Percentiles rank a stretch among this genome's conserved stretches.
Conservation (phyloP, 106 monocot species). For the Acorus calamus region DNA sequence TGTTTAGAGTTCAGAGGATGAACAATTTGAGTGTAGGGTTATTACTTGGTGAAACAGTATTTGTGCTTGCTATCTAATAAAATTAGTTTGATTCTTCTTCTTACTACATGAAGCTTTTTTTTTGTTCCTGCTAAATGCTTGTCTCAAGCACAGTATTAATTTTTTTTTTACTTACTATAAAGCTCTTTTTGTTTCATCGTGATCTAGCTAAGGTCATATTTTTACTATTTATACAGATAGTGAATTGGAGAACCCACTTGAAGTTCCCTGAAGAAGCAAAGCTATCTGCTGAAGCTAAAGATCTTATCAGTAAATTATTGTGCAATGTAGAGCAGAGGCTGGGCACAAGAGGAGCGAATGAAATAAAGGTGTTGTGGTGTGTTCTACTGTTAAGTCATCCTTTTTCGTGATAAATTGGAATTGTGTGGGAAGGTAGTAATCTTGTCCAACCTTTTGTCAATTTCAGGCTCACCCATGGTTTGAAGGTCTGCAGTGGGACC, state of each 20-base stretch:
- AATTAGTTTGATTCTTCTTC: too few relatives aligned
- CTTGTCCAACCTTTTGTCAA: constrained; percentile 1
- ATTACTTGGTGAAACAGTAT: too few relatives aligned
- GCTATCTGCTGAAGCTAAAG: constrained; percentile 69
- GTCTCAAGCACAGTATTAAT: neutral
- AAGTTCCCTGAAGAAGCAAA: constrained; percentile 92
- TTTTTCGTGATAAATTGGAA: neutral
- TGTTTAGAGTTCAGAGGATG: too few relatives aligned
- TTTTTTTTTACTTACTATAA: neutral
- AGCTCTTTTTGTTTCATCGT: neutral
- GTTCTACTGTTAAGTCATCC: neutral
- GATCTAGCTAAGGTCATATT: neutral
- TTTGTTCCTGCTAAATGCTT: too few relatives aligned
- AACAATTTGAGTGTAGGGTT: too few relatives aligned
- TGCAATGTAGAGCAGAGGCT: constrained; percentile 86
- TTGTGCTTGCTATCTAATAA: too few relatives aligned
- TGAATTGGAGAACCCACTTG: constrained; percentile 85
- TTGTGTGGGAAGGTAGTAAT: neutral
- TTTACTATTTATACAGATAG: constrained; percentile 47
- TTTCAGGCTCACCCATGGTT: constrained; percentile 74
- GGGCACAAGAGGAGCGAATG: constrained; percentile 80
- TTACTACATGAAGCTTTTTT: too few relatives aligned
- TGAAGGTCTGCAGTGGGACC: constrained; percentile 55
- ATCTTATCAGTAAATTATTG: constrained; percentile 73
- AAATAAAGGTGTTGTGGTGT: constrained; percentile 60